Conservation (phyloP, 805 yeast genomes). For the Hanseniaspora hatyaiensis region DNA sequence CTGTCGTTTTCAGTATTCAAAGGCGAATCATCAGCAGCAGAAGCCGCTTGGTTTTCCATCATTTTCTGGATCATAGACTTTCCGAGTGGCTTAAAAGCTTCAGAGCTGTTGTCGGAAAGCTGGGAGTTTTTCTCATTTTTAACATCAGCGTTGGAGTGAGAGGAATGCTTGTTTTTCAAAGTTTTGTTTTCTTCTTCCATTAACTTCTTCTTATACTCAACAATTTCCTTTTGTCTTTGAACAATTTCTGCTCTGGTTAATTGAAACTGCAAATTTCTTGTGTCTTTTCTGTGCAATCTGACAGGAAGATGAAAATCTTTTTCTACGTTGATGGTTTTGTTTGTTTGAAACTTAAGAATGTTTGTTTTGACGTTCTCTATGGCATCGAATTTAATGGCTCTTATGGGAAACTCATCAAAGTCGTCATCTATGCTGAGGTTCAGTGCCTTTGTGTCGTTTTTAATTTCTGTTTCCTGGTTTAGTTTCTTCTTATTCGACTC, state of each 20-base stretch:
- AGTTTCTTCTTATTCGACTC: constrained; percentile 19
- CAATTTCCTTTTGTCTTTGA: constrained; percentile 41
- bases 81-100: not conserved
- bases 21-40: not conserved
- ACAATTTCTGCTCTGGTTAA: constrained; percentile 67
- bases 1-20: constrained; percentile 21
- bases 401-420: constrained; percentile 33
- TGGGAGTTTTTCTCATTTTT: too few species aligned
- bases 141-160: too few species aligned
- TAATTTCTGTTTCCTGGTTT: constrained; percentile 21
- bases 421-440: constrained; percentile 3
- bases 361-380: constrained; percentile 65
- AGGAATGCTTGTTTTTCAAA: constrained; percentile 20
- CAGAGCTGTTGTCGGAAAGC: too few species aligned
- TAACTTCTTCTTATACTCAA: constrained; percentile 29
- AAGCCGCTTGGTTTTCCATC: constrained; percentile 14
- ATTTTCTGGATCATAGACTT: constrained; percentile 15
- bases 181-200: constrained; percentile 30
- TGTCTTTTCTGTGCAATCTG: constrained; percentile 84
- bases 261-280: constrained; percentile 79
- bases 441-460: constrained; percentile 17
- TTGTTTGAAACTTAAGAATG: constrained; percentile 66
- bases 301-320: constrained; percentile 69
- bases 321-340: constrained; percentile 58
- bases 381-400: constrained; percentile 63